Percentiles rank a stretch among this genome's conserved stretches.
Conservation (phyloP, 306 rosid species). For the Gynostemma pentaphyllum region DNA sequence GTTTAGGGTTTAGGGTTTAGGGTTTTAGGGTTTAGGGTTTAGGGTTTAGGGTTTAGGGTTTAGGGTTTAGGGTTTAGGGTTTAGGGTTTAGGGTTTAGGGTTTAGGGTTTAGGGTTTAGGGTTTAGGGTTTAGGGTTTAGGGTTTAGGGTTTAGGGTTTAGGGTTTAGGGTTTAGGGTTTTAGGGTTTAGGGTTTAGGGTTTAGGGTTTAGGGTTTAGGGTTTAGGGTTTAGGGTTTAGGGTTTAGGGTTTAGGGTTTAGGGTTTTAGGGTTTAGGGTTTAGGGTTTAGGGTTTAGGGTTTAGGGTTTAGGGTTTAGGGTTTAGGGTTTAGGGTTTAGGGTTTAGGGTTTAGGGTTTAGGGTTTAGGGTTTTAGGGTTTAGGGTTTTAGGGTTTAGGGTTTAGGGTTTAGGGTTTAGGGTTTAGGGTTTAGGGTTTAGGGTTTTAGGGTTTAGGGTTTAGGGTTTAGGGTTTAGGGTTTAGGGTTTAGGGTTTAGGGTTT, state of each 20-base stretch:
- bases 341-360: too few relatives aligned
- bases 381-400: too few relatives aligned
- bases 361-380: too few relatives aligned
- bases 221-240: not conserved
- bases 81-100: conserved; percentile 6
- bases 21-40: not conserved
- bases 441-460: too few relatives aligned
- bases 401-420: too few relatives aligned
- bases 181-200: too few relatives aligned
- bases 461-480: too few relatives aligned
- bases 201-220: not conserved
- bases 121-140: conserved; percentile 4
- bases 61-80: conserved; percentile 1
- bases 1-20: not conserved
- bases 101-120: not conserved
- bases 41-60: not conserved
- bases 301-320: conserved; percentile 9
- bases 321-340: conserved; percentile 12
- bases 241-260: too few relatives aligned
- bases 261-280: too few relatives aligned
- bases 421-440: too few relatives aligned
- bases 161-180: not conserved
- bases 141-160: not conserved
- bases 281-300: conserved; percentile 2
- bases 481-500: not conserved